These are phyloP conservation scores for Fusarium transvaalense DNA, from an alignment of 2,329 filamentous ascomycete genomes.

Conservation along the genomic window DNA sequence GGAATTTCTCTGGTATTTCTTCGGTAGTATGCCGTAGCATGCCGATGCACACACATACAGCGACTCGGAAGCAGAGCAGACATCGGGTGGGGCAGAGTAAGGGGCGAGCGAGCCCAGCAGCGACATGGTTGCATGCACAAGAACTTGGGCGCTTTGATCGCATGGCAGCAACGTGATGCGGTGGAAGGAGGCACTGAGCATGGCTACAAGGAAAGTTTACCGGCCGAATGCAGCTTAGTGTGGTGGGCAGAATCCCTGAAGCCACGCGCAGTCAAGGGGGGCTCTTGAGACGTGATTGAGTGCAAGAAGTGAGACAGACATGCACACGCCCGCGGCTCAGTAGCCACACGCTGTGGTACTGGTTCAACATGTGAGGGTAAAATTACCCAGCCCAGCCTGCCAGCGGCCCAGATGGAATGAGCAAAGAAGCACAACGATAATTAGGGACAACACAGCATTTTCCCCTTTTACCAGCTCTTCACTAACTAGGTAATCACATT, in stretches of 20 bases:
- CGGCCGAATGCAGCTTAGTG: constrained; percentile 46
- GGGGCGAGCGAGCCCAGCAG: constrained; percentile 31
- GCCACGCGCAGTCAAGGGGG: constrained; percentile 54
- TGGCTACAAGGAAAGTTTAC: constrained; percentile 46
- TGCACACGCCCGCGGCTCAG: constrained; percentile 32
- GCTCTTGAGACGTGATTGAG: constrained; percentile 36
- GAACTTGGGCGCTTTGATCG: constrained; percentile 44
- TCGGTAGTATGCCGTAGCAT: constrained; percentile 31
- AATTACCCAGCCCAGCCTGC: constrained; percentile 7
- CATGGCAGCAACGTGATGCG: constrained; percentile 51
- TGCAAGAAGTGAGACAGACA: constrained; percentile 27
- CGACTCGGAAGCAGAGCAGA: constrained; percentile 28
- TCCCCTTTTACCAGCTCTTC: constrained; percentile 2
- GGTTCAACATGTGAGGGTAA: constrained; percentile 24
- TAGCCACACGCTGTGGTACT: constrained; percentile 20
- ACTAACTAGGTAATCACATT: background rate
- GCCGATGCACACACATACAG: constrained; percentile 14
- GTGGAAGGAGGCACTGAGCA: constrained; percentile 45
- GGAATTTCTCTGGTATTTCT: constrained; percentile 18
- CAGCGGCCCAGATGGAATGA: constrained; percentile 23
- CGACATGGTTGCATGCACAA: constrained; percentile 41
- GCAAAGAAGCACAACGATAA: constrained; percentile 13
- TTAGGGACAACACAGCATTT: constrained; percentile 3
- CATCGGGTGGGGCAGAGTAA: constrained; percentile 39
- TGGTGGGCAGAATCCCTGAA: constrained; percentile 51